Evolutionary conservation across 495 filamentous ascomycete species (phyloP).

Genomic region (Schizothecium vesticola): DNA sequence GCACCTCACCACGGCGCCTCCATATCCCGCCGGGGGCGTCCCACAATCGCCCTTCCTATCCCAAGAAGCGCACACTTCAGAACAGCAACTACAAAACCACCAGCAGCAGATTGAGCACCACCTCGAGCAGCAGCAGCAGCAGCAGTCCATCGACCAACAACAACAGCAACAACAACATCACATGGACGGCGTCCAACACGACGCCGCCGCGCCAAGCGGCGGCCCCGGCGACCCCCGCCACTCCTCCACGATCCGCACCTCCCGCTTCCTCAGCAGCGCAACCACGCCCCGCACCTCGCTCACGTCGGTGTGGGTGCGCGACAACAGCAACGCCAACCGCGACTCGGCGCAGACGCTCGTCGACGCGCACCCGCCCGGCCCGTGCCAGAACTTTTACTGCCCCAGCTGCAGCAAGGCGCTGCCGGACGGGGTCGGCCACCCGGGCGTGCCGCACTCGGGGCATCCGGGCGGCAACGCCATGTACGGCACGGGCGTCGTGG

Average conservation of each 20-base stretch:
- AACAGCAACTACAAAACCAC: constrained; percentile 1
- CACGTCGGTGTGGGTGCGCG: constrained; percentile 19
- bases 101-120: not conserved
- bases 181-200: constrained; percentile 1
- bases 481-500: not conserved
- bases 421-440: not conserved
- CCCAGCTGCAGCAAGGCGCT: constrained; percentile 21
- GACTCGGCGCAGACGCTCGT: constrained; percentile 29
- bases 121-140: not conserved
- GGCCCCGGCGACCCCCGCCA: not conserved
- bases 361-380: constrained; percentile 23
- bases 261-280: constrained; percentile 4
- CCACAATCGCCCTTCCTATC: constrained; percentile 3
- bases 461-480: not conserved
- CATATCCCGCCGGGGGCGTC: not conserved
- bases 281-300: constrained; percentile 23
- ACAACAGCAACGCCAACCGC: constrained; percentile 26
- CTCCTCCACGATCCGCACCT: constrained; percentile 2
- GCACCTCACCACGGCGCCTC: not conserved
- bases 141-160: not conserved
- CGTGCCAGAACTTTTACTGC: constrained; percentile 22
- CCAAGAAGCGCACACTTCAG: not conserved
- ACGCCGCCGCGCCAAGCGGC: not conserved
- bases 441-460: not conserved
- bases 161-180: constrained; percentile 1